Base-by-base conservation (phyloP, 805 yeast genomes). In the Huiozyma sinensis region DNA sequence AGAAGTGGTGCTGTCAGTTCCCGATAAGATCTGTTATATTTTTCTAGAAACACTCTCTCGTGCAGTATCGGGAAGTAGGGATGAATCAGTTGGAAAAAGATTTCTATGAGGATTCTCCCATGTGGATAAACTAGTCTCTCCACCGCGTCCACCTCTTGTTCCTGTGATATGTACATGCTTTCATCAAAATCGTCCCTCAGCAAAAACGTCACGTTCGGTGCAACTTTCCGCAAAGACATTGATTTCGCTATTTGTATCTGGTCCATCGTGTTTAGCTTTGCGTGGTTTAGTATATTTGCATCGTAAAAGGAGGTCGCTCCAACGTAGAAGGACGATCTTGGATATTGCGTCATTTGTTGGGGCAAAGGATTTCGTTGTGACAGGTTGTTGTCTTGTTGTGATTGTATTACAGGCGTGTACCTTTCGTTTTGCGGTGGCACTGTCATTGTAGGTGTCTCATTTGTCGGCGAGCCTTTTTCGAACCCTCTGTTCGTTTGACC, bases 21-120 rank as follows among this genome's bases (percentile, higher is more conserved):
- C 39, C 95, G 73, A 60, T 87, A 94, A 1, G 97, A 87, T 44
- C 97, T 69, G 1, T 89, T 69, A 59, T 89, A 90, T 60, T 90
- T 90, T 55, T 90, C 97, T 48, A 90, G 58, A 54, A 90, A 92
- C 6, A 90, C 96, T 54, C 83, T 79, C 56, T 88, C 90, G 63
- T 92, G 97, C 42, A 90, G 64, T 8, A 90, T 81, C 0, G 97
- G 98, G 63, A 86, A 86, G 3, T 86, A 79, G 0, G 97, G 97
- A 56, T 90, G 97, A 32, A 89, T 79, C 12, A 84, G 76, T 49
- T 88, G 75, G 64, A 88, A 88, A 56, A 87, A 88, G 10, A 87
- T 71, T 51, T 85, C 87, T 33, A 86, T 77, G 43, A 86, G 67
- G 8, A 81, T 76, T 49, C 81, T 83, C 1, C 97, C 97, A 62